Conservation (phyloP, 225 moss, liverwort and hornwort species). For the Bryum argenteum region DNA sequence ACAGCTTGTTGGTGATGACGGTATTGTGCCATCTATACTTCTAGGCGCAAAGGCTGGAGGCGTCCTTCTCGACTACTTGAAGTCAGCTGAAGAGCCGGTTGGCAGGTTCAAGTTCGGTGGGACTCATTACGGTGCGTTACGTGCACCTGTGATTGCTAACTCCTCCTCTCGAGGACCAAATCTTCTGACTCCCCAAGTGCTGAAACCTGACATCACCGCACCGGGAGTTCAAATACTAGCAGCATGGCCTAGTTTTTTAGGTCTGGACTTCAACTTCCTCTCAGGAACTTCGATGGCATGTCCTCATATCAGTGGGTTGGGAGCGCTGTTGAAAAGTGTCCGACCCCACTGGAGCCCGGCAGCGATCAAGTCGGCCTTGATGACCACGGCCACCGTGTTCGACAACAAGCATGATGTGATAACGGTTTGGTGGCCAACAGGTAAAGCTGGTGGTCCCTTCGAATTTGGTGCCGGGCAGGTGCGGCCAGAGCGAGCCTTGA, state of each 20-base stretch:
- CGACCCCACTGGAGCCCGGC: slow-evolving; percentile 58
- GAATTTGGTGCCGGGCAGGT: slow-evolving; percentile 60
- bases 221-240: slow-evolving; percentile 73
- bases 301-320: slow-evolving; percentile 53
- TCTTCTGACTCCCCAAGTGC: slow-evolving; percentile 20
- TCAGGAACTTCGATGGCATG: slow-evolving; percentile 66
- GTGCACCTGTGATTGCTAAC: slow-evolving; percentile 56
- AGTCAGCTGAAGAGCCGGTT: slow-evolving; percentile 30
- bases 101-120: slow-evolving; percentile 47
- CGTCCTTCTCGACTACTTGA: slow-evolving; percentile 45
- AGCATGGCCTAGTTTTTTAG: slow-evolving; percentile 45
- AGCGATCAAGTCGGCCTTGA: slow-evolving; percentile 61
- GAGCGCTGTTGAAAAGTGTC: slow-evolving; percentile 41
- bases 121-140: slow-evolving; percentile 54
- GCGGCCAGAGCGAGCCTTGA: slow-evolving; percentile 41
- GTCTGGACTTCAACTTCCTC: slow-evolving; percentile 37
- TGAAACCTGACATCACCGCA: slow-evolving; percentile 63
- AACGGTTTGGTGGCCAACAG: slow-evolving; percentile 15
- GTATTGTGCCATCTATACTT: slow-evolving; percentile 58
- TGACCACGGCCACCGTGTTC: slow-evolving; percentile 46
- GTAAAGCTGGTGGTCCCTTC: slow-evolving; percentile 28
- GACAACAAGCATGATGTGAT: slow-evolving; percentile 33
- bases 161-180: slow-evolving; percentile 80
- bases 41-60: slow-evolving; percentile 36
- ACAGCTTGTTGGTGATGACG: slow-evolving; percentile 42